These are phyloP conservation scores for Protomyces gravidus DNA, from an alignment of 1,139 yeast species.

Conservation along the genomic window DNA sequence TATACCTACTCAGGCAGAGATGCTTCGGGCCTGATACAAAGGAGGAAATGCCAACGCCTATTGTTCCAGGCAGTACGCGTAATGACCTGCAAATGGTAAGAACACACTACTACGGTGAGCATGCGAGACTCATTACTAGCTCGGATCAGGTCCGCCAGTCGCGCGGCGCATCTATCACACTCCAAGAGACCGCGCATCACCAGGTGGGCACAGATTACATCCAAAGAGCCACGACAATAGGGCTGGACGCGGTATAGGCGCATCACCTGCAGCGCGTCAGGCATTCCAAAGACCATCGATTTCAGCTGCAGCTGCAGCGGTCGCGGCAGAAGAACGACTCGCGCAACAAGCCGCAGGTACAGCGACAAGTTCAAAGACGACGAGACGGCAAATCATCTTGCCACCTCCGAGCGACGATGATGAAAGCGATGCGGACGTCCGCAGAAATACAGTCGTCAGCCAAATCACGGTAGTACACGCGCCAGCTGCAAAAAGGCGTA, in stretches of 20 bases:
- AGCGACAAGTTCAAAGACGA: too few species aligned
- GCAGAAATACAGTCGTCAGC: not conserved
- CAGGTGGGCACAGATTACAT: not conserved
- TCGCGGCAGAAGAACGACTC: not conserved
- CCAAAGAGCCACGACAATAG: conserved; percentile 13
- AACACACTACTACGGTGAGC: too few species aligned
- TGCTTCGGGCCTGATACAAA: too few species aligned
- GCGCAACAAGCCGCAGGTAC: too few species aligned
- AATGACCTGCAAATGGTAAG: not conserved
- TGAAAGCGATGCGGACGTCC: not conserved
- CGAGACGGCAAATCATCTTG: not conserved
- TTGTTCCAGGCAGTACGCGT: not conserved
- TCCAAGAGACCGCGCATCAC: too few species aligned
- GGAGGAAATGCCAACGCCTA: not conserved
- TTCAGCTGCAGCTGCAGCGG: not conserved
- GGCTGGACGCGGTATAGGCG: not conserved
- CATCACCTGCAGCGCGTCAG: not conserved
- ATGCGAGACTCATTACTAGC: too few species aligned
- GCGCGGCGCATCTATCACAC: too few species aligned
- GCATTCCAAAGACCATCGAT: not conserved
- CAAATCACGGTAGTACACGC: not conserved
- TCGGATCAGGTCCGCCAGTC: too few species aligned
- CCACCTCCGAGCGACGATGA: not conserved
- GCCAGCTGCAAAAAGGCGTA: not conserved
- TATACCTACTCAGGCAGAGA: too few species aligned